Base-by-base conservation (phyloP, 2,329 filamentous ascomycete genomes). In the Trichoderma oligosporum region DNA sequence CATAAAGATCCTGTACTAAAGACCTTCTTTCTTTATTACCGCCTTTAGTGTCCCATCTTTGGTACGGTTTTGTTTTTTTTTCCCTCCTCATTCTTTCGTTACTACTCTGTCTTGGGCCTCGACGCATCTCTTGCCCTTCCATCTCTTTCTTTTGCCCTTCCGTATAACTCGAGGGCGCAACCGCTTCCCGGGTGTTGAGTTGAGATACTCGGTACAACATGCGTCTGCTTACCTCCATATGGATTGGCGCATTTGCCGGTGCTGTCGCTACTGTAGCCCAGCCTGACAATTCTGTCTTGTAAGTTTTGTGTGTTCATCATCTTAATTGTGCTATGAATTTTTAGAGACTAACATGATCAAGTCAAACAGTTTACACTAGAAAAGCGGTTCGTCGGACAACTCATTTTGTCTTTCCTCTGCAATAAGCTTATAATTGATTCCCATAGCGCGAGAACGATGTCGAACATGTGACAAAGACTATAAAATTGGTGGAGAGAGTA, bases 401-500 rank as follows among this genome's bases (percentile, higher is more conserved):
- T 38, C 22, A 38, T 29, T n/a, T 36, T 27, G 7, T 38, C 11
- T n/a, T 54, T 22, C n/a, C n/a, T n/a, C n/a, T 8, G 14, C 39
- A 35, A 25, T n/a, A 27, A 14, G 22, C 49, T 54, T 12, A 54
- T 36, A 44, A 7, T 8, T 8, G 9, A 14, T 4, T 35, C n/a
- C 14, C 7, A 8, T 14, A 53, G 49, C 20, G 1, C 16, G 49
- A 35, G 3, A 8, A 48, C 18, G n/a, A n/a, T n/a, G 18, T 16
- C 3, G 27, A 22, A 12, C 7, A 7, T 20, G n/a, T 11, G 33
- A 55, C 52, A 31, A 8, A 11, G 22, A 38, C 31, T 38, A 1
- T 14, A 27, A 22, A 16, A n/a, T 45, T 55, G 12, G 38, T 38
- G 18, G 8, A 55, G 52, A 29, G 8, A 54, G 59, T 67, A 4